Conservation (phyloP, 2,329 filamentous ascomycete genomes). For the Talaromyces sp. region DNA sequence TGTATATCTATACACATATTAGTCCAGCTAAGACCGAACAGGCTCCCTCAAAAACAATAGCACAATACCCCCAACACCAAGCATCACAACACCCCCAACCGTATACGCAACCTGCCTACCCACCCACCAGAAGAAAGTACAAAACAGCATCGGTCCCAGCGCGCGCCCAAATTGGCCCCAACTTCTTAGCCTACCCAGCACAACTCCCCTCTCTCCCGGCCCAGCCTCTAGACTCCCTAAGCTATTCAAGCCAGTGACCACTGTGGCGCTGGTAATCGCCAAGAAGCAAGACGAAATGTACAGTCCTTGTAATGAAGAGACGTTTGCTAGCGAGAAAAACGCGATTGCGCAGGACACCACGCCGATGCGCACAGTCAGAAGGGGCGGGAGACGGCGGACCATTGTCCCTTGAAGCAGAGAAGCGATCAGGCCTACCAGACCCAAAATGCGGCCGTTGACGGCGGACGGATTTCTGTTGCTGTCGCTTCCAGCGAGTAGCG, state of each 20-base stretch:
- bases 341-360: slow-evolving; percentile 72
- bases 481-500: slow-evolving; percentile 66
- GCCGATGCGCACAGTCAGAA: slow-evolving; percentile 75
- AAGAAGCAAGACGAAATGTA: slow-evolving; percentile 81
- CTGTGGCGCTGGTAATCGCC: slow-evolving; percentile 87
- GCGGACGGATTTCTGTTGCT: slow-evolving; percentile 52
- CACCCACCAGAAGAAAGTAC: slow-evolving; percentile 97
- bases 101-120: slow-evolving; percentile 81
- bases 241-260: slow-evolving; percentile 90
- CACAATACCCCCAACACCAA: slow-evolving; percentile 67
- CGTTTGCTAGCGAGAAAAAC: slow-evolving; percentile 73
- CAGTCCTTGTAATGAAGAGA: slow-evolving; percentile 65
- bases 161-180: slow-evolving; percentile 85
- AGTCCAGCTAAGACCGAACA: neutral
- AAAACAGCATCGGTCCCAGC: slow-evolving; percentile 84
- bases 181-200: slow-evolving; percentile 76
- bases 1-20: neutral
- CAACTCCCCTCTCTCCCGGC: slow-evolving; percentile 75
- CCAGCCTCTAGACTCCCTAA: slow-evolving; percentile 85
- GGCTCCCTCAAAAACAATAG: slow-evolving; percentile 63
- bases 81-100: slow-evolving; percentile 75
- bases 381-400: slow-evolving; percentile 76
- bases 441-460: slow-evolving; percentile 79
- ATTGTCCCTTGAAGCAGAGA: slow-evolving; percentile 92
- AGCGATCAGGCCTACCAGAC: slow-evolving; percentile 86